Percentiles rank a stretch among this genome's conserved stretches.
These are phyloP conservation scores for Alternaria gansuensis DNA, from an alignment of 2,329 filamentous ascomycete genomes.

Conservation along the genomic window DNA sequence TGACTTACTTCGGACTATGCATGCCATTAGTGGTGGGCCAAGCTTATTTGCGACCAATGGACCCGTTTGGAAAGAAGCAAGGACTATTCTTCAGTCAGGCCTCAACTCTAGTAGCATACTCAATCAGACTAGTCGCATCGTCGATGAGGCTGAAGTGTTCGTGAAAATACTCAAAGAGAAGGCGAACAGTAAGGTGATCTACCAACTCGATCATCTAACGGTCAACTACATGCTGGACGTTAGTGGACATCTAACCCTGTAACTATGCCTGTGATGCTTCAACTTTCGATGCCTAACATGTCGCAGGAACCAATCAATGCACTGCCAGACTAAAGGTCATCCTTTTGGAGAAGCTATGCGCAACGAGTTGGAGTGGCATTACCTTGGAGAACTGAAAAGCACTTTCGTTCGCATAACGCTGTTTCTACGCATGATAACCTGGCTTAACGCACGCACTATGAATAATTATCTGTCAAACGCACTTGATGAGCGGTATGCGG, in stretches of 20 bases:
- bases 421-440: background rate
- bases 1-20: slow-evolving; percentile 19
- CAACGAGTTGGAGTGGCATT: slow-evolving; percentile 10
- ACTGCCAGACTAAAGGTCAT: too few relatives aligned
- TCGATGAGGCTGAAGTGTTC: slow-evolving; percentile 12
- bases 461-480: slow-evolving; percentile 26
- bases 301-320: too few relatives aligned
- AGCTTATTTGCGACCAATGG: slow-evolving; percentile 28
- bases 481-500: slow-evolving; percentile 26
- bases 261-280: background rate
- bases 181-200: slow-evolving; percentile 7
- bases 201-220: slow-evolving; percentile 12
- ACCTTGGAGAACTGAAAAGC: too few relatives aligned
- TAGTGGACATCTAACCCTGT: slow-evolving; percentile 6
- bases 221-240: slow-evolving; percentile 21
- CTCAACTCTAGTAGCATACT: background rate
- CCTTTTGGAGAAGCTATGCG: slow-evolving; percentile 14
- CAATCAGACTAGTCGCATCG: slow-evolving; percentile 14
- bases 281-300: too few relatives aligned
- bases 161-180: slow-evolving; percentile 12
- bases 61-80: slow-evolving; percentile 41
- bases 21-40: slow-evolving; percentile 20
- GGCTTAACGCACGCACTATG: slow-evolving; percentile 25
- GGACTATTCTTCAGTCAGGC: slow-evolving; percentile 31
- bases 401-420: too few relatives aligned